A percentile compares a stretch with the other conserved stretches of the same genome.
These are phyloP conservation scores for Hortaea sp. DNA, from an alignment of 2,329 filamentous ascomycete species.

Conservation along the genomic window DNA sequence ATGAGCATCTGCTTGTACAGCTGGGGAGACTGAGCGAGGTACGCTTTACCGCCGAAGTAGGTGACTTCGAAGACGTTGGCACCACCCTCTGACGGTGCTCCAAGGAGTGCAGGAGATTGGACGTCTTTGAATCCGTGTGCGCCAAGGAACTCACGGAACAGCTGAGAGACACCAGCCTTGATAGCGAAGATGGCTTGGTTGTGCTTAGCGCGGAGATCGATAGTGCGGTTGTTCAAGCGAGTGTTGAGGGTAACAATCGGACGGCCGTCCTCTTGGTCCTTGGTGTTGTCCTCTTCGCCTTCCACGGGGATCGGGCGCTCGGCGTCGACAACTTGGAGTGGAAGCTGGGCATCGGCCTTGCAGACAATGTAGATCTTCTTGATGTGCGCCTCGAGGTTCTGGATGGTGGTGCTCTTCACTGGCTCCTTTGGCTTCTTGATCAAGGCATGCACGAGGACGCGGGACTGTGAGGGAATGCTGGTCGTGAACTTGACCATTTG, in stretches of 20 bases:
- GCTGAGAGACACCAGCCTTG: slow-evolving; percentile 53
- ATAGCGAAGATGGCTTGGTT: slow-evolving; percentile 79
- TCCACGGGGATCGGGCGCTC: slow-evolving; percentile 40
- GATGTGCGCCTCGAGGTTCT: slow-evolving; percentile 77
- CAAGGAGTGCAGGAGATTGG: slow-evolving; percentile 81
- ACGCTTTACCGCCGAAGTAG: slow-evolving; percentile 81
- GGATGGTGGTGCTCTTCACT: slow-evolving; percentile 77
- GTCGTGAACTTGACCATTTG: slow-evolving; percentile 94
- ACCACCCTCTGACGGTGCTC: slow-evolving; percentile 84
- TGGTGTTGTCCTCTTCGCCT: slow-evolving; percentile 37
- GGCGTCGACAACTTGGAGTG: slow-evolving; percentile 48
- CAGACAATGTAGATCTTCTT: slow-evolving; percentile 73
- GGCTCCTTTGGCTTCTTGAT: slow-evolving; percentile 77
- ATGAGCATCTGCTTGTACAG: slow-evolving; percentile 86
- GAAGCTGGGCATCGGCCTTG: slow-evolving; percentile 49
- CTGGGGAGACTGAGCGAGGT: slow-evolving; percentile 69
- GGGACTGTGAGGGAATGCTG: slow-evolving; percentile 66
- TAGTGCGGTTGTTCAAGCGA: slow-evolving; percentile 79
- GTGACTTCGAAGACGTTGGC: slow-evolving; percentile 81
- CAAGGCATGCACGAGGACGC: slow-evolving; percentile 59
- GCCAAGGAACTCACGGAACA: slow-evolving; percentile 73
- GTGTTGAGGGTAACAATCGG: slow-evolving; percentile 75
- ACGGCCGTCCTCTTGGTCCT: slow-evolving; percentile 40
- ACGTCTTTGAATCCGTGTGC: slow-evolving; percentile 69
- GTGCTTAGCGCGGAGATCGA: slow-evolving; percentile 84